Evolutionary conservation across 164 flowering plant species (phyloP).

Genomic region (Echeveria elegans): DNA sequence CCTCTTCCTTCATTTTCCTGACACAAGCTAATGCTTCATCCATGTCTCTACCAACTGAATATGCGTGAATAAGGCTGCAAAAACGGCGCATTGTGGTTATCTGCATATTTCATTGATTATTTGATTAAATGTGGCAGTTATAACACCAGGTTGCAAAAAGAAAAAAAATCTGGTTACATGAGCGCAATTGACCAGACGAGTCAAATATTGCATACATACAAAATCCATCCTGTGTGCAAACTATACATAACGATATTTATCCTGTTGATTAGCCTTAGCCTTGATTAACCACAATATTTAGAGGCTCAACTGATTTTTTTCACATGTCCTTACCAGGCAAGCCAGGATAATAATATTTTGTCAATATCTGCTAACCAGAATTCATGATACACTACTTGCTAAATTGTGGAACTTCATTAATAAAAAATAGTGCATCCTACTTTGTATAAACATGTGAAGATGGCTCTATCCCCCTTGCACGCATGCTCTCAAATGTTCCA

Average conservation of each 20-base stretch:
- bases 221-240: no score
- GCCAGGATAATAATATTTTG: neutral
- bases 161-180: neutral
- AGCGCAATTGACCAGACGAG: no score
- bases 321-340: no score
- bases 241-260: no score
- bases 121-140: slow-evolving; percentile 10
- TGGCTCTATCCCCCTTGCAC: slow-evolving; percentile 94
- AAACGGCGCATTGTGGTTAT: slow-evolving; percentile 22
- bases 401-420: neutral
- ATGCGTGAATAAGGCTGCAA: slow-evolving; percentile 99
- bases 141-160: slow-evolving; percentile 82
- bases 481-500: slow-evolving; percentile 87
- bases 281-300: no score
- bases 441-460: slow-evolving; percentile 79
- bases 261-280: no score
- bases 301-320: neutral
- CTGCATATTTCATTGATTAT: neutral
- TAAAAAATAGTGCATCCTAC: slow-evolving; percentile 28
- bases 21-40: slow-evolving; percentile 89
- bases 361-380: neutral
- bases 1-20: slow-evolving; percentile 87
- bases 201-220: no score
- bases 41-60: slow-evolving; percentile 98
- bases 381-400: neutral